Evolutionary conservation across 768 basidiomycete species (phyloP).

Genomic region (Trametes meyenii): DNA sequence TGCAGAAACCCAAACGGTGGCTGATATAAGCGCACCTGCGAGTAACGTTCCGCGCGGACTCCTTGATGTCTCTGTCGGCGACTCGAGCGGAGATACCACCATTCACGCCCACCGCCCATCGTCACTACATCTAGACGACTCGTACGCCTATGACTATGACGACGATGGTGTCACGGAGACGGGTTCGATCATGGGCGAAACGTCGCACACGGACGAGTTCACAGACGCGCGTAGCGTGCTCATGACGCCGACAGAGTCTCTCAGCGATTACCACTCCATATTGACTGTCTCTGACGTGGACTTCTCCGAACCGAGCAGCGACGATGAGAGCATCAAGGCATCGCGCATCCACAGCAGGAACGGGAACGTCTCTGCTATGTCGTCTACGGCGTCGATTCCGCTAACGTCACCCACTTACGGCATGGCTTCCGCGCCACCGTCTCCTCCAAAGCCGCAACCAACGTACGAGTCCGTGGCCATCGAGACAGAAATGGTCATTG

Average conservation of each 20-base stretch:
- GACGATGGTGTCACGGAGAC: conserved; percentile 57
- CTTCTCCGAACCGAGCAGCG: conserved; percentile 58
- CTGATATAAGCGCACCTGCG: not conserved
- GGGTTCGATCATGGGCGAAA: conserved; percentile 50
- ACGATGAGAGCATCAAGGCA: conserved; percentile 75
- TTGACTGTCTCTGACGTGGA: conserved; percentile 71
- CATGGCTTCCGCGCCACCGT: conserved; percentile 13
- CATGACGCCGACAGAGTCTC: conserved; percentile 64
- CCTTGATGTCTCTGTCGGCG: conserved; percentile 23
- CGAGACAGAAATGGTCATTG: conserved; percentile 30
- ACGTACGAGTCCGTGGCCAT: conserved; percentile 57
- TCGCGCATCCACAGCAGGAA: conserved; percentile 45
- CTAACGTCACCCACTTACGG: conserved; percentile 15
- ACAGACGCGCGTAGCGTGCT: conserved; percentile 72
- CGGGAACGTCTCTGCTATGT: conserved; percentile 31
- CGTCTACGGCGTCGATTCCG: conserved; percentile 28
- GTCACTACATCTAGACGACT: conserved; percentile 17
- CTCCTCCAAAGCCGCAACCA: conserved; percentile 29
- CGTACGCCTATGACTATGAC: conserved; percentile 37
- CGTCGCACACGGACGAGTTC: conserved; percentile 71
- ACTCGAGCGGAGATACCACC: conserved; percentile 37
- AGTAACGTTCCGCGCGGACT: not conserved
- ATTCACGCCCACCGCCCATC: conserved; percentile 24
- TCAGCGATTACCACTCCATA: conserved; percentile 79
- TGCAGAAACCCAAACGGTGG: conserved; percentile 24